Conservation (phyloP, 768 basidiomycete species). For the Leccinellum rugosiceps region DNA sequence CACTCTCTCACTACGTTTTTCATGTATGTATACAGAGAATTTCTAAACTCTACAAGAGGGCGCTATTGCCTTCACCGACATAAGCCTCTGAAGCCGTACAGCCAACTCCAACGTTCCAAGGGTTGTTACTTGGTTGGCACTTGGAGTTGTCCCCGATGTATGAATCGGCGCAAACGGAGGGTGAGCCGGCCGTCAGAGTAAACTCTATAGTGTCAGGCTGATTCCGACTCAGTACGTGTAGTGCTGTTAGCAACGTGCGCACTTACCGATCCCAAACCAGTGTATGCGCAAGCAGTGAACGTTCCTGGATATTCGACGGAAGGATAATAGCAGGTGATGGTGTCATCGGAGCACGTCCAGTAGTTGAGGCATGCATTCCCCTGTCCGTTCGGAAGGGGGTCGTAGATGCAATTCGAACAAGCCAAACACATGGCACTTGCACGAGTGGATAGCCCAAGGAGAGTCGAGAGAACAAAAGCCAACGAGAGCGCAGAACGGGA, state of each 20-base stretch:
- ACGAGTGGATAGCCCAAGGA: background rate
- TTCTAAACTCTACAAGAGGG: slow-evolving; percentile 2
- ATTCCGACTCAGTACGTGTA: background rate
- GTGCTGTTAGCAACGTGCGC: background rate
- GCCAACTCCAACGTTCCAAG: background rate
- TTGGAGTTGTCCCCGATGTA: slow-evolving; percentile 1
- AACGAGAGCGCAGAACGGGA: background rate
- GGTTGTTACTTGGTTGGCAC: slow-evolving; percentile 3
- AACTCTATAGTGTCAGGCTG: background rate
- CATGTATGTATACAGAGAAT: no score
- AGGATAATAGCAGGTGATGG: slow-evolving; percentile 11
- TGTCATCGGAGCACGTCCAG: slow-evolving; percentile 6
- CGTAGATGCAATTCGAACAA: slow-evolving; percentile 5
- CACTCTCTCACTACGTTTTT: no score
- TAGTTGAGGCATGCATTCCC: slow-evolving; percentile 9
- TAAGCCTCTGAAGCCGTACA: slow-evolving; percentile 5
- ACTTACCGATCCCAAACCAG: background rate
- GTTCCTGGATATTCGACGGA: slow-evolving; percentile 11
- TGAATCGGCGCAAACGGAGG: slow-evolving; percentile 1
- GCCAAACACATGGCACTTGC: slow-evolving; percentile 1
- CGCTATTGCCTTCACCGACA: slow-evolving; percentile 4
- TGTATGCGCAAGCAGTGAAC: slow-evolving; percentile 6
- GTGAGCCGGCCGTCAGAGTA: background rate
- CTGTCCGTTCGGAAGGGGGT: background rate
- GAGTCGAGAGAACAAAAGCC: background rate